Evolutionary conservation across 768 basidiomycete species (phyloP).

Genomic region (Mycena leptocephala): DNA sequence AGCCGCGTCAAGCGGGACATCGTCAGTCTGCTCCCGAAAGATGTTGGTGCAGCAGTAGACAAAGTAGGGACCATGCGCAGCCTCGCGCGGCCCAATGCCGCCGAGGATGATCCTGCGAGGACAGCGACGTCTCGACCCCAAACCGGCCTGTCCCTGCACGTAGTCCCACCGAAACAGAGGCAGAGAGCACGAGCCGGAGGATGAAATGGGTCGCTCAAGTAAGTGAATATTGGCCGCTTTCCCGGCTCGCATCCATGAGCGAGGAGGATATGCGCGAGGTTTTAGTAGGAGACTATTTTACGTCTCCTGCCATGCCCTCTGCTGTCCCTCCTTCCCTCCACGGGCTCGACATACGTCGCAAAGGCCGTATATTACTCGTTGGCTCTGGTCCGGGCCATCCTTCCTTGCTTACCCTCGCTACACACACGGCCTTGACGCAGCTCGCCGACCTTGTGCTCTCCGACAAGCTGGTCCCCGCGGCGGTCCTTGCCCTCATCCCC

Average conservation of each 20-base stretch:
- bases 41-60: conserved; percentile 82
- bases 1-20: conserved; percentile 88
- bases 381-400: conserved; percentile 98
- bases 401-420: conserved; percentile 90
- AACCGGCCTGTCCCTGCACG: conserved; percentile 80
- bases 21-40: conserved; percentile 79
- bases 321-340: conserved; percentile 46
- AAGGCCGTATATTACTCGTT: conserved; percentile 89
- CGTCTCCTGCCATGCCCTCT: conserved; percentile 28
- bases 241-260: conserved; percentile 80
- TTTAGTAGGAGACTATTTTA: conserved; percentile 58
- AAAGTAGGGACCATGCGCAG: conserved; percentile 81
- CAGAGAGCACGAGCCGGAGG: conserved; percentile 71
- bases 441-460: conserved; percentile 92
- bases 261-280: conserved; percentile 79
- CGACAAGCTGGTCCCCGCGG: conserved; percentile 95
- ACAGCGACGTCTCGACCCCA: conserved; percentile 70
- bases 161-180: conserved; percentile 51
- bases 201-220: conserved; percentile 97
- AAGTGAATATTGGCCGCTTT: conserved; percentile 96
- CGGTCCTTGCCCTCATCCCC: conserved; percentile 91
- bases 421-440: conserved; percentile 84
- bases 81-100: conserved; percentile 59
- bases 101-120: conserved; percentile 55
- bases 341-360: conserved; percentile 50